Base-by-base conservation (phyloP, 2,329 filamentous ascomycete species). In the Ophiosphaerella narmari region DNA sequence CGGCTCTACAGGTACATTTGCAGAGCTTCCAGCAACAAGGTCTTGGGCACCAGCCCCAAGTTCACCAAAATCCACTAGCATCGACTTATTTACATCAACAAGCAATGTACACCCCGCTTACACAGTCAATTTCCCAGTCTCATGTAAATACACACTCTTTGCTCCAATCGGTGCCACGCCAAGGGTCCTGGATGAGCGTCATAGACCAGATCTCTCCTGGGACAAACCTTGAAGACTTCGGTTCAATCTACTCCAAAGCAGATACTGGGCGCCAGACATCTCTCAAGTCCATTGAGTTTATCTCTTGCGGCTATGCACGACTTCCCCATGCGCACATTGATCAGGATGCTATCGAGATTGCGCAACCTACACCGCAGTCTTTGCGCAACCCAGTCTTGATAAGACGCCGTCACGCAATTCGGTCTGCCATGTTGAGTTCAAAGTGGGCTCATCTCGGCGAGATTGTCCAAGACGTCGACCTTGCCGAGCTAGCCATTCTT, bases 221-320 rank as follows among this genome's bases (percentile, higher is more conserved):
- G 12, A 65, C 62, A 2, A 78, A 74, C 13, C 67, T 80, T 29
- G 63, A 63, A 36, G 72, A 77, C 50, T 74, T 78, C 33, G 70
- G 74, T 12, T 67, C 73, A 21, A 54, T 62, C 7, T 63, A 67
- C 43, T 74, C 73, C 34, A 64, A 68, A 55, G 63, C 67, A 7
- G 55, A 66, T 21, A 47, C 48, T 34, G 59, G 54, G 16, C 60
- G 57, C 33, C 41, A n/a, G 2, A 75, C 74, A 3, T 65, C 64
- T 18, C 65, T 82, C 2, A 55, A 65, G 46, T 65, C 66, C 12
- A 68, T 87, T 26, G 75, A 77, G 1, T 80, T 87, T 68, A 79
- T 78, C 29, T 86, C 83, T 0, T 87, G 85, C 62, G 85, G 85
- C 43, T 87, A 87, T 59, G 81, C 79, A 31, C 67, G 71, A 5